phyloP scores from a whole-genome alignment of 345 rosid genomes.

The Citrus medica region DNA sequence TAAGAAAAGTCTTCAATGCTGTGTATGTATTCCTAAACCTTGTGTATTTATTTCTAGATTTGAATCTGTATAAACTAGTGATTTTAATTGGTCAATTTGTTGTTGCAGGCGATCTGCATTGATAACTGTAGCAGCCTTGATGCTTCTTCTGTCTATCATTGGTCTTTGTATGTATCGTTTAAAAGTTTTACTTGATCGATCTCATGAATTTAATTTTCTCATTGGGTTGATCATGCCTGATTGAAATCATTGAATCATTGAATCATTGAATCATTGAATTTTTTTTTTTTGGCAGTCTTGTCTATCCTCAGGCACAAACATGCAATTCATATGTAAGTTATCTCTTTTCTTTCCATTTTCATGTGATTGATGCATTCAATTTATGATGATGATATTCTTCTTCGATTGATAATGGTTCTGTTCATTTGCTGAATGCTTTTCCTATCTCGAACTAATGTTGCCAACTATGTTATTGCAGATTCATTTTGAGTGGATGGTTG shows the following conservation, averaged over 20 bases:
- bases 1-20: slow-evolving; percentile 54
- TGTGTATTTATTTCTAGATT: slow-evolving; percentile 3
- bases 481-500: slow-evolving; percentile 85
- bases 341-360: not conserved
- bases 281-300: slow-evolving; percentile 41
- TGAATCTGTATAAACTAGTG: not conserved
- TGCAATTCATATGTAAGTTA: slow-evolving; percentile 72
- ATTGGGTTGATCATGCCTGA: slow-evolving; percentile 8
- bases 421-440: not conserved
- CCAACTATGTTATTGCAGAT: slow-evolving; percentile 42
- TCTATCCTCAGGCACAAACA: slow-evolving; percentile 72
- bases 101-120: slow-evolving; percentile 68
- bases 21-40: slow-evolving; percentile 51
- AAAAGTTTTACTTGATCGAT: not conserved
- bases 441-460: slow-evolving; percentile 6
- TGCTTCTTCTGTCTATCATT: slow-evolving; percentile 77
- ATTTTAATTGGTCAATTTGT: slow-evolving; percentile 6
- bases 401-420: not conserved
- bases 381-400: not conserved
- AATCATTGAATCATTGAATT: slow-evolving; percentile 8
- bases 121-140: slow-evolving; percentile 76
- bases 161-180: slow-evolving; percentile 74
- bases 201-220: slow-evolving; percentile 13
- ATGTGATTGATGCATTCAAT: not conserved
- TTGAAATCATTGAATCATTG: slow-evolving; percentile 1